Percentiles rank a stretch among this genome's conserved stretches.
phyloP scores from a whole-genome alignment of 805 yeast species.

The Maudiozyma turicensis region DNA sequence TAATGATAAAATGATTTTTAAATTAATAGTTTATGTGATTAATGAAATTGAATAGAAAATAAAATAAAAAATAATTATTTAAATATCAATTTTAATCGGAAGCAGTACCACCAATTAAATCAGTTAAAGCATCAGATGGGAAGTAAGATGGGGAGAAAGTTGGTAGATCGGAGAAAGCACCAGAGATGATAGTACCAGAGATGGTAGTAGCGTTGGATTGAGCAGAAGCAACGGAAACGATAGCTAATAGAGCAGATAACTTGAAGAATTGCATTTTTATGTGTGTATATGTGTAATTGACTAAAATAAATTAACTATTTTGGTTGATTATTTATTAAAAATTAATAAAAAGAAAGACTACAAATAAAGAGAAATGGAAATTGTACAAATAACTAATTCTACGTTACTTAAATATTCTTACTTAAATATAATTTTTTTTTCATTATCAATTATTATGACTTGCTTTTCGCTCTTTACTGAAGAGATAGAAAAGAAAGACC shows the following conservation, averaged over 20 bases:
- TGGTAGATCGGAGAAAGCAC: slow-evolving; percentile 1
- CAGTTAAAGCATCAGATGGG: slow-evolving; percentile 2
- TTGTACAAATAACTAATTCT: background rate
- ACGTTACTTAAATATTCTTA: background rate
- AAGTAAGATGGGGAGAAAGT: background rate
- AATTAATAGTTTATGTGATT: no score
- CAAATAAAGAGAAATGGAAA: background rate
- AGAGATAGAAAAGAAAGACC: background rate
- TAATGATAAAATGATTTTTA: background rate
- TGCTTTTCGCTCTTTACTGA: background rate
- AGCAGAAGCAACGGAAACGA: slow-evolving; percentile 3
- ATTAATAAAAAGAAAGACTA: background rate
- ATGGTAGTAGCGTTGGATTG: slow-evolving; percentile 1
- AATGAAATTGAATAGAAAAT: background rate
- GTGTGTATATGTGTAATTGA: background rate
- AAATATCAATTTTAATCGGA: background rate
- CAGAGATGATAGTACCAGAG: slow-evolving; percentile 1
- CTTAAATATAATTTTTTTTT: background rate
- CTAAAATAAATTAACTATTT: background rate
- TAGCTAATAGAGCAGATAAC: slow-evolving; percentile 1
- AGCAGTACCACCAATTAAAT: background rate
- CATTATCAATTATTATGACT: no score
- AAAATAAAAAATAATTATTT: background rate
- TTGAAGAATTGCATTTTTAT: slow-evolving; percentile 1
- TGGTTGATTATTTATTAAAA: background rate